These are phyloP conservation scores for Pseudopithomyces maydicus DNA, from an alignment of 2,329 filamentous ascomycete species.

Conservation along the genomic window DNA sequence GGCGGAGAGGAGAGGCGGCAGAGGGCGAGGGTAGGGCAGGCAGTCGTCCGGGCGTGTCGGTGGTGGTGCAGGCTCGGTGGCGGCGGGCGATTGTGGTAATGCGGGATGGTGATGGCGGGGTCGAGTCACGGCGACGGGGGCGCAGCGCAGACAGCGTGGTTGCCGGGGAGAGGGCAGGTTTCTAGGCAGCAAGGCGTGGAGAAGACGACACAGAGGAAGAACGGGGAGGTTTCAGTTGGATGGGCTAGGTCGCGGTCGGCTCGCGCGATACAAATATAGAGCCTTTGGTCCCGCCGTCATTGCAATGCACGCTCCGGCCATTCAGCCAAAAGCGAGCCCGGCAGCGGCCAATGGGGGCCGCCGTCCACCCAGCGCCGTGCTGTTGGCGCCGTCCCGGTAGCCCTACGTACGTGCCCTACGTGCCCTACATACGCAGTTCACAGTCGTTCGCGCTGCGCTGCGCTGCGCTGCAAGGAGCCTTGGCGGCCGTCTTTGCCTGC, in stretches of 20 bases:
- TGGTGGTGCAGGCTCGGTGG: constrained; percentile 15
- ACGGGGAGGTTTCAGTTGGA: constrained; percentile 11
- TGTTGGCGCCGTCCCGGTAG: constrained; percentile 29
- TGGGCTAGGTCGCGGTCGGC: background rate
- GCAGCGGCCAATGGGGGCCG: constrained; percentile 11
- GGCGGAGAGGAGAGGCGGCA: background rate
- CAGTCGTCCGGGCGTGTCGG: background rate
- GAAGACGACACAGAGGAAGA: background rate
- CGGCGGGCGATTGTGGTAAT: constrained; percentile 6
- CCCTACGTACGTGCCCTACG: constrained; percentile 11
- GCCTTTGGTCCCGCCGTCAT: constrained; percentile 1
- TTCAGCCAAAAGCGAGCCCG: background rate
- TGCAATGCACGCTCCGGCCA: background rate
- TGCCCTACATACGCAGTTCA: background rate
- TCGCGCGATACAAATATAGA: constrained; percentile 18
- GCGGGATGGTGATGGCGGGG: constrained; percentile 10
- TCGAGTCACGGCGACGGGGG: constrained; percentile 13
- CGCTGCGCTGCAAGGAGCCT: background rate
- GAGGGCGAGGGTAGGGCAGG: background rate
- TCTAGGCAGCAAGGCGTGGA: constrained; percentile 8
- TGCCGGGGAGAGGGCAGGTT: background rate
- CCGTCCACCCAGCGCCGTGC: constrained; percentile 28
- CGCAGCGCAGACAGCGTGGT: constrained; percentile 16
- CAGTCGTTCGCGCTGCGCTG: constrained; percentile 6
- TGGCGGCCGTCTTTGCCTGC: background rate